These are phyloP conservation scores for Olyra latifolia DNA, from an alignment of 176 grass and related monocot genomes.

Conservation along the genomic window DNA sequence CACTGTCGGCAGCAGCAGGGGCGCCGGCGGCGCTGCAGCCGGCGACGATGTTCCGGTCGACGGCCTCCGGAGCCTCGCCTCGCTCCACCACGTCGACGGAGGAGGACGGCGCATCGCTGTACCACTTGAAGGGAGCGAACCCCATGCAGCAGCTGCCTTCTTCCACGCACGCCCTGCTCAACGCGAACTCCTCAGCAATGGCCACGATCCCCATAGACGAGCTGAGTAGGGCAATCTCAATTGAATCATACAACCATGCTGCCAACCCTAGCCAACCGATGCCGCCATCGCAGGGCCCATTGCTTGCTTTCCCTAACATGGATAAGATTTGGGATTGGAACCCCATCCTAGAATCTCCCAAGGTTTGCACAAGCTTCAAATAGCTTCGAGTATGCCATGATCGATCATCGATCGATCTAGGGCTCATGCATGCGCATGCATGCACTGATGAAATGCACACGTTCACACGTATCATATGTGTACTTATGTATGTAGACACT, in stretches of 20 bases:
- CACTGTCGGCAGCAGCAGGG: neutral
- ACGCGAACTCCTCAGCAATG: conserved; percentile 45
- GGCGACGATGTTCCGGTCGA: conserved; percentile 36
- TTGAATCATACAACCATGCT: conserved; percentile 42
- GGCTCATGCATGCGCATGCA: neutral
- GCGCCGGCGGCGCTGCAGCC: neutral
- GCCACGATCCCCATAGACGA: conserved; percentile 68
- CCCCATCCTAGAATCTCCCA: conserved; percentile 49
- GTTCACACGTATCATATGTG: conserved; percentile 17
- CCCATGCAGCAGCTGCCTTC: conserved; percentile 2
- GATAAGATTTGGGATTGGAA: conserved; percentile 97
- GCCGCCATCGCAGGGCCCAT: conserved; percentile 41
- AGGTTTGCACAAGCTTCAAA: conserved; percentile 82
- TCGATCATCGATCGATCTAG: neutral
- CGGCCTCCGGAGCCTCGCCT: conserved; percentile 55
- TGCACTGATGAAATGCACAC: neutral
- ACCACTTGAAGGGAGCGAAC: conserved; percentile 48
- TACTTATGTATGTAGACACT: conserved; percentile 23
- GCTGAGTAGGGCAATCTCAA: conserved; percentile 64
- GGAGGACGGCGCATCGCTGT: conserved; percentile 63
- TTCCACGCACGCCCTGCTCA: conserved; percentile 50
- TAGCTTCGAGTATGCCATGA: conserved; percentile 25
- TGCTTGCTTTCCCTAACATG: conserved; percentile 57
- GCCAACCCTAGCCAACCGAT: conserved; percentile 41
- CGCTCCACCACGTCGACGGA: conserved; percentile 80